A percentile compares a stretch with the other conserved stretches of the same genome.
phyloP scores from a whole-genome alignment of 352 stramenopile genomes.

The Phytophthora rubi region DNA sequence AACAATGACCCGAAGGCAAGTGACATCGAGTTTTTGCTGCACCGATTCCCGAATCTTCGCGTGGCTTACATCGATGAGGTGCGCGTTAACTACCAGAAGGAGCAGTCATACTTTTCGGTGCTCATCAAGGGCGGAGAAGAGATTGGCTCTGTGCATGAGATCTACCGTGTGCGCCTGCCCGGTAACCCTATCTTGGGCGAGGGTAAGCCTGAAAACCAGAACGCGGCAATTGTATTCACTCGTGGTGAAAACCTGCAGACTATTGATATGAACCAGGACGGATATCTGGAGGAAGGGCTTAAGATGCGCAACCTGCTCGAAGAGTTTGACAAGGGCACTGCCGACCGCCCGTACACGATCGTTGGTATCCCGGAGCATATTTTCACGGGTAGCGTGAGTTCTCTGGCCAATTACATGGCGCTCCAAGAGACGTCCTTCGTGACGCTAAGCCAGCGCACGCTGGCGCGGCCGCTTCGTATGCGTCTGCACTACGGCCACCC shows the following conservation, averaged over 20 bases:
- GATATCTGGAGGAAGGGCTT: constrained; percentile 98
- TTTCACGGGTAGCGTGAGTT: constrained; percentile 98
- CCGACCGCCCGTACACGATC: constrained; percentile 91
- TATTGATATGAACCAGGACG: constrained; percentile 99
- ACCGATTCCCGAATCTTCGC: constrained; percentile 96
- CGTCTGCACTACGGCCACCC: constrained; percentile 99
- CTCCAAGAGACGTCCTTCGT: constrained; percentile 99
- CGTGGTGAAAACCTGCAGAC: constrained; percentile 98
- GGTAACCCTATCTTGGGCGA: constrained; percentile 98
- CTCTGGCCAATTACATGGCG: constrained; percentile 99
- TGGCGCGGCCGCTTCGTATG: constrained; percentile 96
- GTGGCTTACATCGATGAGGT: constrained; percentile 99
- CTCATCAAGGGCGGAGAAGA: constrained; percentile 94
- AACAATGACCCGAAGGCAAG: constrained; percentile 98
- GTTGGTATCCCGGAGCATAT: constrained; percentile 99
- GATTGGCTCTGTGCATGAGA: constrained; percentile 82
- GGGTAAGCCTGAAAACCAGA: constrained; percentile 99
- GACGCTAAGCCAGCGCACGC: constrained; percentile 96
- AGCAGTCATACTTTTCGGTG: constrained; percentile 97
- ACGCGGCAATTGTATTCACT: constrained; percentile 99
- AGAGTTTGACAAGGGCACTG: constrained; percentile 93
- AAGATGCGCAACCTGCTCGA: constrained; percentile 99
- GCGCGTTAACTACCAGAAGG: constrained; percentile 94
- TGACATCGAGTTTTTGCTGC: constrained; percentile 98
- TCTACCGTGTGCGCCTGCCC: constrained; percentile 97